These are phyloP conservation scores for Globisporangium perplexum DNA, from an alignment of 352 stramenopile genomes.

Conservation along the genomic window DNA sequence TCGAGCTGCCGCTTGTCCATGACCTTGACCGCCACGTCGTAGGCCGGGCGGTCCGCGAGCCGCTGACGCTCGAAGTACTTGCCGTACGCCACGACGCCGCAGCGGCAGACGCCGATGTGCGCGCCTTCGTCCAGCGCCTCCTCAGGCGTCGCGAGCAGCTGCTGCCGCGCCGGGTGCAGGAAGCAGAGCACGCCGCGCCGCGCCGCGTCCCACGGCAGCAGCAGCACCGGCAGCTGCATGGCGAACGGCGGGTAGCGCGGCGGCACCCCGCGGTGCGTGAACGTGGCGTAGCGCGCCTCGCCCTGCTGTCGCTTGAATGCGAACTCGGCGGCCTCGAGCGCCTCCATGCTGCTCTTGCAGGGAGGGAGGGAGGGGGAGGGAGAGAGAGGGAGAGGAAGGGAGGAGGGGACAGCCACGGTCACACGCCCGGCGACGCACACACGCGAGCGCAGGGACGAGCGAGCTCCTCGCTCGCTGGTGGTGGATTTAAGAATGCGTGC, in stretches of 20 bases:
- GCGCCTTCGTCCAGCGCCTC: conserved; percentile 38
- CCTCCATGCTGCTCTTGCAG: conserved; percentile 16
- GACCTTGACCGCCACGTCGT: conserved; percentile 69
- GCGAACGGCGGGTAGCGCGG: conserved; percentile 64
- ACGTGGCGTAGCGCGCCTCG: conserved; percentile 42
- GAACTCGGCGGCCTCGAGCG: conserved; percentile 63
- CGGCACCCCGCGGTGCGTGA: conserved; percentile 58
- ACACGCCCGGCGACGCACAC: too few relatives aligned
- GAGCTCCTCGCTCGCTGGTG: too few relatives aligned
- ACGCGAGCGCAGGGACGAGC: too few relatives aligned
- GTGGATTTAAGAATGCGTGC: too few relatives aligned
- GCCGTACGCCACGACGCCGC: conserved; percentile 63
- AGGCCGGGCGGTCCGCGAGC: conserved; percentile 16
- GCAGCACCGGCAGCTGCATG: conserved; percentile 57
- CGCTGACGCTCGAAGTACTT: conserved; percentile 62
- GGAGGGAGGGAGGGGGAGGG: not conserved
- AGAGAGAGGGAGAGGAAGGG: not conserved
- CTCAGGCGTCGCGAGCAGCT: conserved; percentile 31
- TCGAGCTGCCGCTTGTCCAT: conserved; percentile 67
- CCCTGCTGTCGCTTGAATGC: conserved; percentile 68
- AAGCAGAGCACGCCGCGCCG: conserved; percentile 64
- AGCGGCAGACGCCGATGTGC: conserved; percentile 63
- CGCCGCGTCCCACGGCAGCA: conserved; percentile 67
- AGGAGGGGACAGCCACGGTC: not conserved
- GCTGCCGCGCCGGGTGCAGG: conserved; percentile 35